Percentiles rank a stretch among this genome's conserved stretches.
phyloP scores from a whole-genome alignment of 2,329 filamentous ascomycete species.

The Penicillium sp. region DNA sequence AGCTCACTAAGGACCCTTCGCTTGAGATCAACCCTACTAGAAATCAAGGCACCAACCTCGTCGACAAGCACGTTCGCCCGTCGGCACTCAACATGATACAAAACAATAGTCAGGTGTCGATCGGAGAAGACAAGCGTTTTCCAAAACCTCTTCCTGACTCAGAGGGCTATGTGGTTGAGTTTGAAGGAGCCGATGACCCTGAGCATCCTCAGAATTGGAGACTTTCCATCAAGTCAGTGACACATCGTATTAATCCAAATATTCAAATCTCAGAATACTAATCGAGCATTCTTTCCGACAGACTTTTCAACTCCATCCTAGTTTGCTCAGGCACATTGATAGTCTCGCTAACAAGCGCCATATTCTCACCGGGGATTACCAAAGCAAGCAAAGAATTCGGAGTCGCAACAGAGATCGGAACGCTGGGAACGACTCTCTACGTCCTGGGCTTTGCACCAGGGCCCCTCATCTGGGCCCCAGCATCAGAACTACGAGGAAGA shows the following conservation, averaged over 20 bases:
- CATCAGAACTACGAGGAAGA: slow-evolving; percentile 59
- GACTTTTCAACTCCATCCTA: slow-evolving; percentile 23
- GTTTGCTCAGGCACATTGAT: slow-evolving; percentile 49
- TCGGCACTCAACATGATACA: not conserved
- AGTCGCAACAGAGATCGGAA: slow-evolving; percentile 43
- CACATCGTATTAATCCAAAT: not conserved
- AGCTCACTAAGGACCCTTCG: not conserved
- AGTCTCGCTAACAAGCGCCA: slow-evolving; percentile 54
- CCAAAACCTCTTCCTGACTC: slow-evolving; percentile 50
- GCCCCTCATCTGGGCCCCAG: slow-evolving; percentile 61
- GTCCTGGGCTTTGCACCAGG: slow-evolving; percentile 57
- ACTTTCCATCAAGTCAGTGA: slow-evolving; percentile 45
- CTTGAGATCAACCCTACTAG: not conserved
- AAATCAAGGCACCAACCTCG: not conserved
- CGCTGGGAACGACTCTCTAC: slow-evolving; percentile 48
- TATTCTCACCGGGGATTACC: slow-evolving; percentile 65
- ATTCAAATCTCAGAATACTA: not conserved
- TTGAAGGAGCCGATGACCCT: slow-evolving; percentile 52
- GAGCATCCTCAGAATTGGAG: slow-evolving; percentile 55
- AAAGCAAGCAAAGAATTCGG: slow-evolving; percentile 52
- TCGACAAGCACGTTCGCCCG: not conserved
- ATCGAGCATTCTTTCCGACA: not conserved
- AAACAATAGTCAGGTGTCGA: slow-evolving; percentile 14
- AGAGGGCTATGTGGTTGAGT: slow-evolving; percentile 56
- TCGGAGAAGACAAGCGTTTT: slow-evolving; percentile 46